A percentile compares a stretch with the other conserved stretches of the same genome.
Conservation (phyloP, 2,329 filamentous ascomycete species). For the Capronia coronata region DNA sequence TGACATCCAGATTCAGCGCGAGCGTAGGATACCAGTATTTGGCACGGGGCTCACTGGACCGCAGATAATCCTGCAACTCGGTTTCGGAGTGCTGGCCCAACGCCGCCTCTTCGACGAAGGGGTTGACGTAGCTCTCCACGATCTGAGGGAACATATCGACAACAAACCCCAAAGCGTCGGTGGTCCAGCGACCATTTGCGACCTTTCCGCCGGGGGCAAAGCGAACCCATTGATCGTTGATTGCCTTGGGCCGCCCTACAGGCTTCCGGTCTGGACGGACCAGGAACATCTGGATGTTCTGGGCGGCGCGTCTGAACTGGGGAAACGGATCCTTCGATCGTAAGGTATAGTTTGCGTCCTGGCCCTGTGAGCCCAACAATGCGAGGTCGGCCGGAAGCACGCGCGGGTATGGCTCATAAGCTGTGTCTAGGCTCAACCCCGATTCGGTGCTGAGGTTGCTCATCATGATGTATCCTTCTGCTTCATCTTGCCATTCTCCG, state of each 20-base stretch:
- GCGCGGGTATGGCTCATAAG: constrained; percentile 46
- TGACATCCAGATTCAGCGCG: constrained; percentile 67
- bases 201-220: constrained; percentile 41
- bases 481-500: constrained; percentile 38
- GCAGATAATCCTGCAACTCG: constrained; percentile 31
- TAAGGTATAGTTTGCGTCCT: constrained; percentile 43
- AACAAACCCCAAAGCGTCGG: constrained; percentile 58
- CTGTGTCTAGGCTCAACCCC: constrained; percentile 52
- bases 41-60: constrained; percentile 26
- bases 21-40: constrained; percentile 71
- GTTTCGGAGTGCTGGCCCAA: constrained; percentile 33
- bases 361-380: constrained; percentile 30
- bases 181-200: constrained; percentile 49
- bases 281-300: constrained; percentile 48
- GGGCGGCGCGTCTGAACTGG: constrained; percentile 44
- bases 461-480: constrained; percentile 60
- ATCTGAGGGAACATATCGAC: constrained; percentile 64
- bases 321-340: constrained; percentile 33
- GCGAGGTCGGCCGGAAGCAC: constrained; percentile 31
- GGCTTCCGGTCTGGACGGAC: constrained; percentile 43
- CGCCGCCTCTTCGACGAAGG: constrained; percentile 24
- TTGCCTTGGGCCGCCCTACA: constrained; percentile 26
- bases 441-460: constrained; percentile 54
- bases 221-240: constrained; percentile 61
- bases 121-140: constrained; percentile 47